Base-by-base conservation (phyloP, 176 grass and related monocot genomes). In the Aegilops sharonensis region DNA sequence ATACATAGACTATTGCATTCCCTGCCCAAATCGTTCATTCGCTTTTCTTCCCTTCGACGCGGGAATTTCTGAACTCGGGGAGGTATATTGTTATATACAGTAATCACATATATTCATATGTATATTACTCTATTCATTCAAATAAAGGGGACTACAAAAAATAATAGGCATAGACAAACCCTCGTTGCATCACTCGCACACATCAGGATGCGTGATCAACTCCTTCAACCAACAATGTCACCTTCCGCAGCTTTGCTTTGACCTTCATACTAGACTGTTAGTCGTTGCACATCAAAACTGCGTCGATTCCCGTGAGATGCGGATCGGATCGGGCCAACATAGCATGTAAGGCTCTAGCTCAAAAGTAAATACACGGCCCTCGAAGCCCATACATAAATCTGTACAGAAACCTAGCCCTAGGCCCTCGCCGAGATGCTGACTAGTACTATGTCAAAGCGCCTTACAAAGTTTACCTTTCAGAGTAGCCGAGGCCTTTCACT, bases 321-420 rank as follows among this genome's bases (percentile, higher is more conserved):
- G 31, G 31, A 72, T 60, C 29, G 31, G 31, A 72, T 60, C 37
- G 32, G 32, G 6, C n/a, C 68, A 10, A 68, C 65, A n/a, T 70
- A 68, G 13, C 68, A 37, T 8, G 47, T 29, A 64, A 42, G 60
- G 57, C 36, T 75, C 63, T 40, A 69, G 36, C 15, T 77, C 45
- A 24, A 31, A 80, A 24, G 60, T 17, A 52, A 0, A 52, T 78
- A 34, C 89, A 47, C n/a, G 11, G 48, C 17, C 47, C 15, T 62
- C 18, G 48, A 68, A 67, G 76, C 29, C 63, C 81, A 77, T 81
- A 91, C 81, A 77, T 81, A 91, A 87, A 60, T 88, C 30, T 88
- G 85, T 91, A 88, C 89, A 85, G 39, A 88, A 63, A 50, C 60
- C 72, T 71, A 83, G 18, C 59, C 75, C 62, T 50, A 35, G 81